A percentile compares a stretch with the other conserved stretches of the same genome.
Evolutionary conservation across 257 asterid species (phyloP).

Genomic region (Striga asiatica): DNA sequence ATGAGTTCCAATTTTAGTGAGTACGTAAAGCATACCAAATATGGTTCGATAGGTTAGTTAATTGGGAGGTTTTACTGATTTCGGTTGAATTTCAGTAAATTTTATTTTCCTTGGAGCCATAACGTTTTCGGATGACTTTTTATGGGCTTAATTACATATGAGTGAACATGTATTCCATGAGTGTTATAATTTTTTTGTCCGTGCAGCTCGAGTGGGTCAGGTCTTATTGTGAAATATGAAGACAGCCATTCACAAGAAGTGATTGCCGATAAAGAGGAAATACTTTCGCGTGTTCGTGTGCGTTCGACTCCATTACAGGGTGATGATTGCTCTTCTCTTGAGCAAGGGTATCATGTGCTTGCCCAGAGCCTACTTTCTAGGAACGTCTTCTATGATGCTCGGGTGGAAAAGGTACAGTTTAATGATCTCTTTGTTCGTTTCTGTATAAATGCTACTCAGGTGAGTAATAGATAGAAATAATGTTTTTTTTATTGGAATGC

Average conservation of each 20-base stretch:
- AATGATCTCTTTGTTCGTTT: neutral
- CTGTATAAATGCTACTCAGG: neutral
- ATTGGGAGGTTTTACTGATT: neutral
- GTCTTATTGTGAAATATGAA: slow-evolving; percentile 29
- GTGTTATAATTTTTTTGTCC: neutral
- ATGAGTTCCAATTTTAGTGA: neutral
- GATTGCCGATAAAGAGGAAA: slow-evolving; percentile 30
- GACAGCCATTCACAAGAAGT: slow-evolving; percentile 18
- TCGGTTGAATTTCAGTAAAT: too few species aligned
- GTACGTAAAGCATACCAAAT: neutral
- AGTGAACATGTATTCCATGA: neutral
- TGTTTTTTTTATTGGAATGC: neutral
- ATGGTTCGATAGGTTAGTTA: neutral
- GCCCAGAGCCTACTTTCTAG: slow-evolving; percentile 19
- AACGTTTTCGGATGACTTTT: neutral
- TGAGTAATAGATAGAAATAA: neutral
- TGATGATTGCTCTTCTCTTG: slow-evolving; percentile 34
- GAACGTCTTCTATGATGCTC: slow-evolving; percentile 28
- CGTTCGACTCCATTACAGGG: slow-evolving; percentile 50
- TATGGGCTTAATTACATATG: neutral
- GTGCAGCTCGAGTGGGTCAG: slow-evolving; percentile 35
- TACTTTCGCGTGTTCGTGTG: slow-evolving; percentile 31
- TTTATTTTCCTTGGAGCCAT: neutral
- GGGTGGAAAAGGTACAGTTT: slow-evolving; percentile 29
- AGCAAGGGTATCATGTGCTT: slow-evolving; percentile 29